Percentiles rank a stretch among this genome's conserved stretches.
phyloP scores from a whole-genome alignment of 441 rosid species.

The Populus tomentosa region DNA sequence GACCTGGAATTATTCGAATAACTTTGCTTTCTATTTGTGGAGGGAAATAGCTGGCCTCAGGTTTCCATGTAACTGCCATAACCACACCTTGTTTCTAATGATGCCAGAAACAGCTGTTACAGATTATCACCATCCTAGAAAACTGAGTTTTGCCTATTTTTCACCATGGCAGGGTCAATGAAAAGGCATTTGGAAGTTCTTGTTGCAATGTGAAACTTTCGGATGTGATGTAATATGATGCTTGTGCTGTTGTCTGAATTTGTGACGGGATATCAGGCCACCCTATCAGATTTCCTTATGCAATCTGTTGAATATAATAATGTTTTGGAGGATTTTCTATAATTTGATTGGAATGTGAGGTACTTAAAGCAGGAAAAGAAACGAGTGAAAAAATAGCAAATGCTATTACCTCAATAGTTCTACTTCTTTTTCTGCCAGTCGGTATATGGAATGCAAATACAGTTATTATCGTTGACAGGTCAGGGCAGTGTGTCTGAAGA shows the following conservation, averaged over 20 bases:
- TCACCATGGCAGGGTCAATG: not conserved
- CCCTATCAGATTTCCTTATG: not conserved
- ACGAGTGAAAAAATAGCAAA: not conserved
- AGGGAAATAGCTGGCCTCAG: not conserved
- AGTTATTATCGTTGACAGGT: constrained; percentile 8
- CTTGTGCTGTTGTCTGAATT: not conserved
- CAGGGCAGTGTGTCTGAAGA: constrained; percentile 12
- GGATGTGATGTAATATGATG: not conserved
- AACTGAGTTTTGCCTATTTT: not conserved
- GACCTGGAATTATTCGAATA: not conserved
- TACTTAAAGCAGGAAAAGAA: not conserved
- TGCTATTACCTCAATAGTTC: constrained; percentile 7
- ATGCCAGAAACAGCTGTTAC: not conserved
- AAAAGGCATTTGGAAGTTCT: constrained; percentile 8
- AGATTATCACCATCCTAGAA: not conserved
- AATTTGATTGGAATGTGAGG: not conserved
- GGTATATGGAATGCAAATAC: constrained; percentile 28
- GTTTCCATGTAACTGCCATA: not conserved
- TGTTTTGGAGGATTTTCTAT: not conserved
- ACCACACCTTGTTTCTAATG: not conserved
- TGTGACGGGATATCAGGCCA: not conserved
- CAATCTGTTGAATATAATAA: not conserved
- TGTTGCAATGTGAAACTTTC: constrained; percentile 6
- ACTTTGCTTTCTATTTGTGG: too few relatives aligned
- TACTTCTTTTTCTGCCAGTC: constrained; percentile 27